Conservation (phyloP, 345 rosid species). For the Clausena lansium region DNA sequence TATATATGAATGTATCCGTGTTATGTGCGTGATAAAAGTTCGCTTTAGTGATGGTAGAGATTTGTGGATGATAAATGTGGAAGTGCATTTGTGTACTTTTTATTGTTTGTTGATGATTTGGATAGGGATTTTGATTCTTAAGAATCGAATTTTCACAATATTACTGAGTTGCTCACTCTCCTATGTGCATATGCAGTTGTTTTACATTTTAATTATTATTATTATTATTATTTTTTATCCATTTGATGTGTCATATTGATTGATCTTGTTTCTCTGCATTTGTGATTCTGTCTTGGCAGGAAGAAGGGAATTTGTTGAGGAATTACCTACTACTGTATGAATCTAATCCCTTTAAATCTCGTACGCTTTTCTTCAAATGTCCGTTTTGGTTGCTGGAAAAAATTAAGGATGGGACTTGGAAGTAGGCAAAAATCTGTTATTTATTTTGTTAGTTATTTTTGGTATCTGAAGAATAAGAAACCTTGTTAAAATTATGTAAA, state of each 20-base stretch:
- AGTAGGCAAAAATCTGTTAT: neutral
- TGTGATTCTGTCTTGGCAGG: conserved; percentile 45
- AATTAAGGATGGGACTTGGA: neutral
- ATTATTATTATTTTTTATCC: neutral
- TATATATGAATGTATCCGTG: neutral
- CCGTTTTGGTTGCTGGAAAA: conserved; percentile 13
- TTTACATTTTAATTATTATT: neutral
- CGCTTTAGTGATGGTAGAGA: neutral
- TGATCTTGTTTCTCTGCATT: conserved; percentile 15
- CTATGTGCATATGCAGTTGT: neutral
- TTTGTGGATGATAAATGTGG: conserved; percentile 10
- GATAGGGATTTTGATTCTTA: neutral
- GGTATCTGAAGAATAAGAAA: neutral
- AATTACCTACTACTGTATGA: conserved; percentile 59
- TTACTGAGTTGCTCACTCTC: neutral
- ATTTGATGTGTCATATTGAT: conserved; percentile 13
- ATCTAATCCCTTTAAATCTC: conserved; percentile 11
- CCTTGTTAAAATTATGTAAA: neutral
- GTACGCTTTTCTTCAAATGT: neutral
- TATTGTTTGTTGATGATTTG: neutral
- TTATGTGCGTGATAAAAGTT: neutral
- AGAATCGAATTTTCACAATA: neutral
- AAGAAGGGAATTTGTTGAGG: conserved; percentile 60
- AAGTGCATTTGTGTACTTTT: neutral
- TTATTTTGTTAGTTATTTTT: neutral